Evolutionary conservation across 441 rosid genomes (phyloP), one percentile per base, ranked within the genome.

Genomic region (Isatis lusitanica): DNA sequence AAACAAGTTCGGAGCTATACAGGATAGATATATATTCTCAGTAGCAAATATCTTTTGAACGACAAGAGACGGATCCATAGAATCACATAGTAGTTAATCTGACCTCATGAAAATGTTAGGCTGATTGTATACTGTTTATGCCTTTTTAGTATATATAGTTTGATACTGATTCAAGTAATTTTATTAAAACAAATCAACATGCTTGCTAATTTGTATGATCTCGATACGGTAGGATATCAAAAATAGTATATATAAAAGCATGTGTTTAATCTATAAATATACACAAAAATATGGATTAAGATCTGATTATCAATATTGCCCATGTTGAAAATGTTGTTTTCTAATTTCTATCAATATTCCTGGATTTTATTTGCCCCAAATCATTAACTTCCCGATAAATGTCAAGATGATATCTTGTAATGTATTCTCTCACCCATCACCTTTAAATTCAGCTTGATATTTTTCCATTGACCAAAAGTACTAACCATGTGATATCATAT

Each of bases 281-380:
- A 56, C 39, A n/a, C 24, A 31, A 8, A 15, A n/a, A 4, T 35
- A 6, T 58, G 40, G 50, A 51, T 35, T 18, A 6, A 12, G 18
- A 48, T 33, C 13, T 35, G 46, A 36, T 48, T 13, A 35, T 38
- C 4, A 66, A 13, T 30, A 18, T 33, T 17, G 44, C 46, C 18
- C 6, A 56, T 56, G 13, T 33, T 42, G 6, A 11, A 42, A 56
- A 56, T 30, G 30, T 28, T 4, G 11, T 5, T 51, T 16, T 21
- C 30, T 40, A 7, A 5, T 7, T 12, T 57, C 36, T 21, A 56
- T 17, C 18, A 68, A 30, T 13, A 46, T 21, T 13, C 17, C 17
- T 58, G 21, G 57, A 70, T 59, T 21, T 70, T 44, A 35, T 33
- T 47, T 70, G 40, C 39, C 28, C 11, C 58, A 36, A 47, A 24